Conservation (phyloP, 805 yeast species). For the Kodamaea hsintzibuensis region DNA sequence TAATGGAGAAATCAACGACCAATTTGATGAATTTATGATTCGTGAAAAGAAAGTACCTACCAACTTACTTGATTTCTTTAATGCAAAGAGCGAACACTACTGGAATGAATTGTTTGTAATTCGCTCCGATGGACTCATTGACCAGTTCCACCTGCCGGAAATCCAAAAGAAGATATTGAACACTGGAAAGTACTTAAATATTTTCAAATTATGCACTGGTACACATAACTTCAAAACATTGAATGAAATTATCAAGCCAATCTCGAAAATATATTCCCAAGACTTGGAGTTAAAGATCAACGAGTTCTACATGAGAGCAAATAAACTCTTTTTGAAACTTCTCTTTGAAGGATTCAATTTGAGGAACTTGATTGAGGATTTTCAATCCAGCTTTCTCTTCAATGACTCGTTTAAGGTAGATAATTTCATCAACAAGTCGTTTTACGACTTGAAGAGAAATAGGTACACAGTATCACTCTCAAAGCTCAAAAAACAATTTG, state of each 20-base stretch:
- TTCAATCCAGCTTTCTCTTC: slow-evolving; percentile 61
- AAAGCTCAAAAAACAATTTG: slow-evolving; percentile 25
- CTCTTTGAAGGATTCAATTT: slow-evolving; percentile 63
- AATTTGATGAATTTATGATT: slow-evolving; percentile 81
- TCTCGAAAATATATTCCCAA: slow-evolving; percentile 33
- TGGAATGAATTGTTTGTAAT: slow-evolving; percentile 78
- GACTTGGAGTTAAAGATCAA: slow-evolving; percentile 58
- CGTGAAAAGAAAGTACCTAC: slow-evolving; percentile 39
- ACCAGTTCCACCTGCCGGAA: slow-evolving; percentile 55
- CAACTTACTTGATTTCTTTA: slow-evolving; percentile 24
- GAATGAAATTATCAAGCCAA: slow-evolving; percentile 27
- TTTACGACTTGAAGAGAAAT: slow-evolving; percentile 52
- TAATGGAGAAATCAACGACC: slow-evolving; percentile 73
- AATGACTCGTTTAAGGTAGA: slow-evolving; percentile 52
- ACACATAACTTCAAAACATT: slow-evolving; percentile 35
- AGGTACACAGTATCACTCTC: slow-evolving; percentile 32
- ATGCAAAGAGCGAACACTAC: slow-evolving; percentile 53
- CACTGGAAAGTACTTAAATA: slow-evolving; percentile 84
- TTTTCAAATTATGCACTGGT: slow-evolving; percentile 61
- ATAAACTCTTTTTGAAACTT: slow-evolving; percentile 55
- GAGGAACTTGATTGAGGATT: slow-evolving; percentile 41
- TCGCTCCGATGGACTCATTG: slow-evolving; percentile 71
- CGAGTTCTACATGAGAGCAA: slow-evolving; percentile 67
- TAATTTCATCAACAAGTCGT: slow-evolving; percentile 51
- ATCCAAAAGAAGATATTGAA: slow-evolving; percentile 65